Percentiles rank a stretch among this genome's conserved stretches.
Evolutionary conservation across 495 filamentous ascomycete genomes (phyloP).

Genomic region (Amniculicola lignicola): DNA sequence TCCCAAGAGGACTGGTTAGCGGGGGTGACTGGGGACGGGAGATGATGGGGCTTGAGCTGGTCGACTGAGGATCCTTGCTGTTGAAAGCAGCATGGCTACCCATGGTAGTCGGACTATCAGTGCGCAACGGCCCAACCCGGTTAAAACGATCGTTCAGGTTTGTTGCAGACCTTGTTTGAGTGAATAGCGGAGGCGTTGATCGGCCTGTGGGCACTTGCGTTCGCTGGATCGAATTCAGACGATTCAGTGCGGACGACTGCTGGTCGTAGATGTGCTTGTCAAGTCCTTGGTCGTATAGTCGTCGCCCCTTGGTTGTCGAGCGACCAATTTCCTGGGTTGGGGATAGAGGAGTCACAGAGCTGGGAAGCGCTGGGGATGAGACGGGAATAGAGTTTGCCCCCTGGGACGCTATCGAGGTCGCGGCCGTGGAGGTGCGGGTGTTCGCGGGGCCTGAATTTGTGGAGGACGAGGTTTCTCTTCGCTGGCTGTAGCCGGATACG

Average conservation of each 20-base stretch:
- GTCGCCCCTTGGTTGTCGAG: conserved; percentile 61
- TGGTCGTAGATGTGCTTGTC: conserved; percentile 78
- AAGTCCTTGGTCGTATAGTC: conserved; percentile 82
- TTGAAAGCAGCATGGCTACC: conserved; percentile 51
- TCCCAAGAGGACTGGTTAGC: conserved; percentile 65
- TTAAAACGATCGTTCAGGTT: conserved; percentile 58
- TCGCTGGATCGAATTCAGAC: conserved; percentile 70
- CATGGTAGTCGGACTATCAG: conserved; percentile 31
- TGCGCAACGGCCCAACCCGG: conserved; percentile 46
- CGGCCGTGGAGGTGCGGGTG: conserved; percentile 78
- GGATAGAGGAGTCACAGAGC: conserved; percentile 28
- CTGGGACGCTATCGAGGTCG: conserved; percentile 86
- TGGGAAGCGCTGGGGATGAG: conserved; percentile 20
- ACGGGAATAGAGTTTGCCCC: conserved; percentile 48
- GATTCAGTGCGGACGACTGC: conserved; percentile 69
- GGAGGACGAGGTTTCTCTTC: conserved; percentile 83
- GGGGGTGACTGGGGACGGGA: conserved; percentile 57
- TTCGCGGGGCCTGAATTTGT: conserved; percentile 71
- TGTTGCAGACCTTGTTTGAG: conserved; percentile 53
- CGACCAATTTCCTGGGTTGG: conserved; percentile 43
- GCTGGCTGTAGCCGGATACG: conserved; percentile 62
- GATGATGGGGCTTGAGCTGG: conserved; percentile 44
- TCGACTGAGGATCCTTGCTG: conserved; percentile 31
- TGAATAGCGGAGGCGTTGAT: conserved; percentile 45
- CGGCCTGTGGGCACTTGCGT: conserved; percentile 52